Evolutionary conservation across 225 moss, liverwort and hornwort genomes (phyloP), one percentile per base, ranked within the genome.

Genomic region (Physcomitrellopsis africana): DNA sequence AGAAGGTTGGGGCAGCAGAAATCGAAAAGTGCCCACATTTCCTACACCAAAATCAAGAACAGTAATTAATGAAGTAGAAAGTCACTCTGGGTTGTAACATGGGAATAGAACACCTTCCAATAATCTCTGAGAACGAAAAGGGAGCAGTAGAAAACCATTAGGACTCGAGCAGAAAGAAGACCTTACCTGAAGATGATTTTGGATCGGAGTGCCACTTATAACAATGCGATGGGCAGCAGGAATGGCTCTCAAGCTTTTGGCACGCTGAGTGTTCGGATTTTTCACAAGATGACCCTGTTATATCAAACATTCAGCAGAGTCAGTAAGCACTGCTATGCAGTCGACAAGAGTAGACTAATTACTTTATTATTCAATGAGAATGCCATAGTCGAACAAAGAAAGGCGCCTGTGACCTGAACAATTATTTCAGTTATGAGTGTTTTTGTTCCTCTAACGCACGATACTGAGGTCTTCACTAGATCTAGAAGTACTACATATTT

Each of bases 21-120:
- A 80, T 99, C 99, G 77, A 99, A 93, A 0, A 99, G 89, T 22
- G 93, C 99, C 99, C 99, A 99, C 99, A 99, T 92, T 90, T 99
- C 99, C 99, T 99, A 87, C 69, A 69, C 42, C 66, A 44, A 27
- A 61, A 42, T 54, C 53, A 69, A 42, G 18, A 45, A 53, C 9
- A 45, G 24, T 20, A 47, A 13, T 19, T 9, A 29, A 26, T 20
- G 32, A 37, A 37, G 32, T 22, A n/a, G 66, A 54, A 5, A 70
- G 49, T 54, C 26, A 47, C 9, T 11, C 10, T 7, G 49, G 42
- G 11, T 49, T 22, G 60, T 12, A 67, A 43, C 10, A 37, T 16
- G 19, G 17, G 12, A 19, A 60, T 2, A 9, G 1, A 15, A n/a
- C 23, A 11, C 9, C 16, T 29, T 26, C 8, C 14, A 44, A 1